Base-by-base conservation (phyloP, 352 stramenopile species). In the Phytopythium mirpurense region DNA sequence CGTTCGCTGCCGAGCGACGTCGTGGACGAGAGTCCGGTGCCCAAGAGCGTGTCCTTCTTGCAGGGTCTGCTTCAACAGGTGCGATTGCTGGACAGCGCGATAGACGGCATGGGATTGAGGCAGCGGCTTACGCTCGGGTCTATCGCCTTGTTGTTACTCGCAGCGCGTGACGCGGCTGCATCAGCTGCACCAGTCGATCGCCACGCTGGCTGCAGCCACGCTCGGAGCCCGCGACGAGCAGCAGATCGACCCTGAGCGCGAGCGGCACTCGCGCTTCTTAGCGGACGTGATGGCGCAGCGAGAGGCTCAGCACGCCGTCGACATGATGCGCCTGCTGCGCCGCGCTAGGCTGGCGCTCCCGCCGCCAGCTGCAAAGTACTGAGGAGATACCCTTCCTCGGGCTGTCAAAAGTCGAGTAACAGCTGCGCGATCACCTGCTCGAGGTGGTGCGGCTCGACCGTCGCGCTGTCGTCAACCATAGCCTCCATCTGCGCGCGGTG, bases 401-500 rank as follows among this genome's bases (percentile, higher is more conserved):
- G 3, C 23, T 2, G 5, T 47, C 41, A 47, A 48, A 90, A 94
- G 45, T 94, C 83, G 29, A 94, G 60, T 43, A 94, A 56, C 44
- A 94, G 61, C 51, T 92, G 81, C 34, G 81, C 83, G 21, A 94
- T 40, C 23, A 92, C 83, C 56, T 94, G 79, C 60, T 94, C 83
- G 3, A 94, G 43, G 42, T 94, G 83, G 29, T 83, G 74, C 36
- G 81, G 76, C 57, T 94, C 79, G 10, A 92, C 69, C 10, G 67
- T 62, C 24, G 72, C 59, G 57, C 78, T 90, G 42, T 90, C 83
- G 54, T 94, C 83, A 31, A 94, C 78, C 82, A 91, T 92, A 35
- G 83, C 83, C 51, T 94, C 83, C 68, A 90, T 88, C 57, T 94
- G 83, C n/a, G 83, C 79, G 53, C 83, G 79, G 19, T 68, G 78